Evolutionary conservation across 345 rosid species (phyloP), one percentile per base, ranked within the genome.

Genomic region (Brassica juncea): DNA sequence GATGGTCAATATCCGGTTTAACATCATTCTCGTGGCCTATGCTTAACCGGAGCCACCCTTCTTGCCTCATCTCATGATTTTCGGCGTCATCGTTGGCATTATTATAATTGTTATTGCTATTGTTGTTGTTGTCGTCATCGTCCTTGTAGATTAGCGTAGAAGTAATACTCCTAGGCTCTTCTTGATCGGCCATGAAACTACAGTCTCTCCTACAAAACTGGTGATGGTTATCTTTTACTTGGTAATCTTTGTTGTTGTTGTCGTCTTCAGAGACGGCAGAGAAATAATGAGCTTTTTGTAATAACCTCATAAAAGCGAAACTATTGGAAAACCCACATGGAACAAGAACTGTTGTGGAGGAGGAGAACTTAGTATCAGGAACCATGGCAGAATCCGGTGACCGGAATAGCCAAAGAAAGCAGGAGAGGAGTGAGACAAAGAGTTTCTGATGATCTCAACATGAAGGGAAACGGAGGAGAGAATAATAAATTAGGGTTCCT

Each of bases 11-110:
- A 68, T 65, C 84, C 67, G 75, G 80, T 54, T 77, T 80, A 64
- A 68, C 75, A 31, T 49, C 63, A 0, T 78, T 74, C 60, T 74
- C 80, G 9, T 84, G 83, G 3, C 98, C 98, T 76, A 89, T 82
- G 77, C 98, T 75, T 81, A 96, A 82, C 79, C 87, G 93, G 25
- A 96, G 92, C 99, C 99, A 96, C 9, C 88, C 90, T 77, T 80
- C 69, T 77, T 85, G 62, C 71, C 81, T 69, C 79, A 66, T 84
- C 82, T 69, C 81, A 14, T 77, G 71, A 55, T 66, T 32, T 69
- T 66, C 74, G 60, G 30, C 47, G 14, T 66, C 69, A 2, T 44
- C 31, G 70, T 54, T 54, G 25, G 25, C 55, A 4, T 69, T 74
- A 6, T 49, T 28, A 15, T 49, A 16, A n/a, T 52, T 68, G 16